A percentile compares a stretch with the other conserved stretches of the same genome.
These are phyloP conservation scores for Lactarius hatsudake DNA, from an alignment of 768 basidiomycete species.

Conservation along the genomic window DNA sequence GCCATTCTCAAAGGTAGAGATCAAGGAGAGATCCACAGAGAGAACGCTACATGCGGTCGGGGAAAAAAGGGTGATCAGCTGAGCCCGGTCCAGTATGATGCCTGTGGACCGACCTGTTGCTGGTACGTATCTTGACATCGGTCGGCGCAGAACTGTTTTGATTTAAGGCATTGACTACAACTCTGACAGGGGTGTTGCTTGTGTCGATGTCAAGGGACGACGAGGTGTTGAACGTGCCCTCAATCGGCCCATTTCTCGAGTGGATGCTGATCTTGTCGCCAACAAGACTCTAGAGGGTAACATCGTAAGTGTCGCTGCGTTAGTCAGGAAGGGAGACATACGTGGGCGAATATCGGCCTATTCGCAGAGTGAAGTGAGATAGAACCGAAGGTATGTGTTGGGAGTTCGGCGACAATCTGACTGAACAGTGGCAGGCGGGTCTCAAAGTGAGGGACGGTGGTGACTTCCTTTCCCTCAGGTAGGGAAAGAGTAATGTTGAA, in stretches of 20 bases:
- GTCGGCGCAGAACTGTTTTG: background rate
- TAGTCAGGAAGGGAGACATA: background rate
- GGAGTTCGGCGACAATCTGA: constrained; percentile 3
- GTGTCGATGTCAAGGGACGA: constrained; percentile 8
- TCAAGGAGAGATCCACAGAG: background rate
- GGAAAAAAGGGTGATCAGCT: background rate
- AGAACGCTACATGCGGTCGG: background rate
- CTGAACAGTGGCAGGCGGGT: constrained; percentile 17
- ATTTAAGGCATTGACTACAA: constrained; percentile 18
- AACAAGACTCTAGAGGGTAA: constrained; percentile 1
- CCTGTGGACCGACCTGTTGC: constrained; percentile 14
- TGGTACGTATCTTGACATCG: constrained; percentile 6
- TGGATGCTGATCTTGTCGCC: constrained; percentile 5
- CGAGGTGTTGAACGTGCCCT: constrained; percentile 18
- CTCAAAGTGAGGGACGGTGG: constrained; percentile 9
- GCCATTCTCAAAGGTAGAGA: constrained; percentile 1
- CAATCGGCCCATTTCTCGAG: constrained; percentile 13
- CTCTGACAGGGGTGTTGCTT: constrained; percentile 14
- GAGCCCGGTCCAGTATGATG: too few species aligned
- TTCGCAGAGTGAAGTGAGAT: constrained; percentile 5
- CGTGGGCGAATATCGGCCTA: background rate
- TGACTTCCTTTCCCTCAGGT: constrained; percentile 10
- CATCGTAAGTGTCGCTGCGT: background rate
- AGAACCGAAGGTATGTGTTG: constrained; percentile 14
- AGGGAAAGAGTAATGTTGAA: constrained; percentile 19